Conservation (phyloP, 2,329 filamentous ascomycete species). For the Coniochaeta sp. region DNA sequence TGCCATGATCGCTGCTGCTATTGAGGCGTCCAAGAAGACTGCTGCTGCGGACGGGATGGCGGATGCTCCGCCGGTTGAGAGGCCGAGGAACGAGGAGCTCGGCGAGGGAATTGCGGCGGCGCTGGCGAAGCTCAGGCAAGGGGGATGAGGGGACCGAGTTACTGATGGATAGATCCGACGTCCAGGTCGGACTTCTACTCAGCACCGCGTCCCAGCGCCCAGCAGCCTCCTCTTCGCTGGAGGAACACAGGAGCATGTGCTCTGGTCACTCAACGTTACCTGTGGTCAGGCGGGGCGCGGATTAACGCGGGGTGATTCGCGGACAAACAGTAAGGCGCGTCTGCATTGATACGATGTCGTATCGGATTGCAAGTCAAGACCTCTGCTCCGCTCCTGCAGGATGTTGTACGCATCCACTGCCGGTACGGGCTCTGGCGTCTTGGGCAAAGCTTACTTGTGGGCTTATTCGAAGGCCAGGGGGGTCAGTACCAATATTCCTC, state of each 20-base stretch:
- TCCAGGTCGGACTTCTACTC: too few relatives aligned
- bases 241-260: too few relatives aligned
- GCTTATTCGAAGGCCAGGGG: too few relatives aligned
- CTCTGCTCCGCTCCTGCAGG: neutral
- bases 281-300: neutral
- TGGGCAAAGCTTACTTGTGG: neutral
- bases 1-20: conserved; percentile 39
- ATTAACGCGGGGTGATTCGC: neutral
- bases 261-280: neutral
- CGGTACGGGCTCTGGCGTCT: neutral
- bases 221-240: too few relatives aligned
- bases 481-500: too few relatives aligned
- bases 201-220: too few relatives aligned
- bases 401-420: neutral
- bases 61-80: conserved; percentile 4
- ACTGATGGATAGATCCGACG: too few relatives aligned
- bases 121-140: conserved; percentile 49
- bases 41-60: conserved; percentile 22
- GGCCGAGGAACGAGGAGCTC: conserved; percentile 32
- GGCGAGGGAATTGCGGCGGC: conserved; percentile 55
- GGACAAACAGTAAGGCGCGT: neutral
- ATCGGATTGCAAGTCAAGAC: neutral
- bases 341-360: neutral
- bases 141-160: conserved; percentile 23
- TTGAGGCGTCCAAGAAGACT: conserved; percentile 37